Evolutionary conservation across 2,329 filamentous ascomycete genomes (phyloP), one percentile per base, ranked within the genome.

Genomic region (Botrytis hyacinthi): DNA sequence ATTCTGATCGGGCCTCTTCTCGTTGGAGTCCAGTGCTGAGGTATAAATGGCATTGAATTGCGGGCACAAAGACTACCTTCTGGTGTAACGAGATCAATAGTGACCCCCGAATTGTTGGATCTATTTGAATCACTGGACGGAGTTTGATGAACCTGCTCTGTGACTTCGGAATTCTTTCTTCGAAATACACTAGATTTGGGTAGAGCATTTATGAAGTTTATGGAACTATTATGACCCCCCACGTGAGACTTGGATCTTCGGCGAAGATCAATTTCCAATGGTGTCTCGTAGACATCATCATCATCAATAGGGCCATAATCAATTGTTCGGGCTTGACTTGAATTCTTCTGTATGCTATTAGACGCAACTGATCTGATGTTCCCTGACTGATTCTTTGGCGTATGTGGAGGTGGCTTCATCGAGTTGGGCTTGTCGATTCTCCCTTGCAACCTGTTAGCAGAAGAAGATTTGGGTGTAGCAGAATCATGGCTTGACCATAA

Each of bases 31-130:
- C 66, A 68, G 4, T 57, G 37, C 5, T 20, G 35, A 57, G 66
- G 66, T 35, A 68, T 20, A 16, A 57, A 57, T 20, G 66, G 66
- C n/a, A 68, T 68, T 18, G 66, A 42, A 8, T 10, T 37, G 1
- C 48, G 66, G 14, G 26, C n/a, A 68, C 10, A 29, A 6, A 32
- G 8, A 29, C 5, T n/a, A 12, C 16, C 57, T 57, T 68, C 66
- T 42, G 66, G 66, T 1, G 66, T 42, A 12, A 68, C 66, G 29
- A 68, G 66, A 68, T 68, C 66, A 9, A 68, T 68, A 4, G 65
- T 68, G 2, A 68, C 29, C 4, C 18, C 48, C 54, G 48, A 32
- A 16, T 37, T 32, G 16, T 12, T 32, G 12, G 48, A 10, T 35
- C 26, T 42, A n/a, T 57, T 26, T 40, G 26, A 26, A 3, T 42